These are phyloP conservation scores for Haplosporangium sp. DNA, from an alignment of 371 early-diverging fungal species.

Conservation along the genomic window DNA sequence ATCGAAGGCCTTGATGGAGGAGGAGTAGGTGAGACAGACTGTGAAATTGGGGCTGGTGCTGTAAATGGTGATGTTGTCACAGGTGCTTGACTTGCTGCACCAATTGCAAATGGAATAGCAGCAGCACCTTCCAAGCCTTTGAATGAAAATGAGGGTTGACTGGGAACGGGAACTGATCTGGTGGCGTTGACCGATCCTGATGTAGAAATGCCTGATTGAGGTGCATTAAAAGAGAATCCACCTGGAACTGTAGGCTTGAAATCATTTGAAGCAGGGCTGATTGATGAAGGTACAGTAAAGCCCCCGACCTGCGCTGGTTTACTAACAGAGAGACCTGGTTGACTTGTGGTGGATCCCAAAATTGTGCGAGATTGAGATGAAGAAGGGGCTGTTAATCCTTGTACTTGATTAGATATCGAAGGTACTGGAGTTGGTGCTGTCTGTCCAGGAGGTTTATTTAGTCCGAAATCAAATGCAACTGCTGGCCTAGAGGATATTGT, in stretches of 20 bases:
- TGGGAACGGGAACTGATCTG: neutral
- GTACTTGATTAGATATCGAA: neutral
- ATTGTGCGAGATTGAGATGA: no score
- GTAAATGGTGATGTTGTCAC: neutral
- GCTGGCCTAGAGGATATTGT: neutral
- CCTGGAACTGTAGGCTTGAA: neutral
- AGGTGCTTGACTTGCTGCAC: neutral
- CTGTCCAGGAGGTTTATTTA: neutral
- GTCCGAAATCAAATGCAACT: conserved; percentile 8
- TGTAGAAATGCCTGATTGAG: neutral
- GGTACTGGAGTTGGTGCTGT: neutral
- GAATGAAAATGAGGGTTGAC: neutral
- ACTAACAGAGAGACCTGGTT: neutral
- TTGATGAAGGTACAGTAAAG: conserved; percentile 2
- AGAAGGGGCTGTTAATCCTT: no score
- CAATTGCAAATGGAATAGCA: neutral
- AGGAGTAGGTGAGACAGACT: neutral
- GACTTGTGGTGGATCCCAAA: neutral
- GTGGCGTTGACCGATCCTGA: neutral
- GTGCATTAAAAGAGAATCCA: neutral
- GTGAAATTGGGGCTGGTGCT: neutral
- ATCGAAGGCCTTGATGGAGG: neutral
- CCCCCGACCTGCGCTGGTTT: neutral
- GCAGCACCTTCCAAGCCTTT: neutral
- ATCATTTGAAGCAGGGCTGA: conserved; percentile 5